These are phyloP conservation scores for Aspergillus ustus DNA, from an alignment of 2,329 filamentous ascomycete species.

Conservation along the genomic window DNA sequence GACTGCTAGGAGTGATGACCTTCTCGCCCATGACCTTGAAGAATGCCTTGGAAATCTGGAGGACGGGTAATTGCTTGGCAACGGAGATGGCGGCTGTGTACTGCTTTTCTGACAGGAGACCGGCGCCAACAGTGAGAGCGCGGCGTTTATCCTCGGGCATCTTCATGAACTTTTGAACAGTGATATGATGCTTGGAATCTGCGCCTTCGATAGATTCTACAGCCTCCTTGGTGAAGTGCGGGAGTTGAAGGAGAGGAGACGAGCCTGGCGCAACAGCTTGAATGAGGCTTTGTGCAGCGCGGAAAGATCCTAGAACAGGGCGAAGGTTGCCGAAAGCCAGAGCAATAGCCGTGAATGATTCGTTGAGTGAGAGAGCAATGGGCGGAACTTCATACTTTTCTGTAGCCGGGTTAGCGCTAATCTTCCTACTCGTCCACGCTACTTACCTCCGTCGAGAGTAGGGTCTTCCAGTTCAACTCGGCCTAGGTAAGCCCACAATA, in stretches of 20 bases:
- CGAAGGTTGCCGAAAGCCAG: conserved; percentile 84
- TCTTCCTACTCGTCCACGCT: not conserved
- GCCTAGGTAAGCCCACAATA: conserved; percentile 94
- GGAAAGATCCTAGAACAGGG: conserved; percentile 81
- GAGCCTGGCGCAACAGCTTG: conserved; percentile 84
- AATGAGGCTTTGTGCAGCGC: conserved; percentile 81
- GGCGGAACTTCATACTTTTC: conserved; percentile 90
- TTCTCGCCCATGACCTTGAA: conserved; percentile 98
- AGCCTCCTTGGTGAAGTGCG: conserved; percentile 73
- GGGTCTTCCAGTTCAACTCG: conserved; percentile 82
- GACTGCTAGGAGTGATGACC: conserved; percentile 85
- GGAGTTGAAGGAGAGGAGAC: conserved; percentile 89
- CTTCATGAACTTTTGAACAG: conserved; percentile 87
- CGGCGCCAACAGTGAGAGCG: conserved; percentile 69
- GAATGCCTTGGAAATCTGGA: conserved; percentile 89
- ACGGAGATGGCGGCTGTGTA: conserved; percentile 77
- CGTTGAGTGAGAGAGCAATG: conserved; percentile 81
- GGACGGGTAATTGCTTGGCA: conserved; percentile 79
- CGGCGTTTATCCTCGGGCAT: conserved; percentile 76
- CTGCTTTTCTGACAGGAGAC: conserved; percentile 73
- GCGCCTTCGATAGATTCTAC: conserved; percentile 58
- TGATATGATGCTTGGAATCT: conserved; percentile 71
- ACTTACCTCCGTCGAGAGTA: conserved; percentile 68
- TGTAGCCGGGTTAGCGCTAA: conserved; percentile 30
- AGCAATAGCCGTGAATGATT: conserved; percentile 83